Evolutionary conservation across 2,329 filamentous ascomycete species (phyloP).

Genomic region (Byssothecium circinans): DNA sequence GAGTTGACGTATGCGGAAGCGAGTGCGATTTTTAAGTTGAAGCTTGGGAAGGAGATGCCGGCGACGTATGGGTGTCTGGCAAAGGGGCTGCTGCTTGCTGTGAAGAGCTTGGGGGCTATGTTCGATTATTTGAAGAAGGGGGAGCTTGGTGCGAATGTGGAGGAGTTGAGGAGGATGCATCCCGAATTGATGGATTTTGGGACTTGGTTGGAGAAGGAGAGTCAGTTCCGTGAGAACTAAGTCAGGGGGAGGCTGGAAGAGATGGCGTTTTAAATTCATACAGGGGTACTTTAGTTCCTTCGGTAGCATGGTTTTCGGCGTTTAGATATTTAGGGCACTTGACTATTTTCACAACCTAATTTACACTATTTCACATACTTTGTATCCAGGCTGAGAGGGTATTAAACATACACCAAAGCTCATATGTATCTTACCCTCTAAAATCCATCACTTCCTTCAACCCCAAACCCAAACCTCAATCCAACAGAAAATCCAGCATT

Average conservation of each 20-base stretch:
- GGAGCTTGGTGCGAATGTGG: conserved; percentile 48
- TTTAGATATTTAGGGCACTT: too few relatives aligned
- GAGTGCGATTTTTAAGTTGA: conserved; percentile 46
- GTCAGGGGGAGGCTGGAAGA: neutral
- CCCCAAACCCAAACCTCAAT: too few relatives aligned
- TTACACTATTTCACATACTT: too few relatives aligned
- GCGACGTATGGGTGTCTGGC: conserved; percentile 42
- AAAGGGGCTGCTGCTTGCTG: conserved; percentile 27
- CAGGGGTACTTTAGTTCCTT: too few relatives aligned
- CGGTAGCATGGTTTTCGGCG: too few relatives aligned
- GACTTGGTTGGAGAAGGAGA: conserved; percentile 50
- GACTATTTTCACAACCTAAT: too few relatives aligned
- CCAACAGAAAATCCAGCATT: too few relatives aligned
- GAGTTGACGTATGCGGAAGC: conserved; percentile 49
- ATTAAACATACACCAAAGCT: too few relatives aligned
- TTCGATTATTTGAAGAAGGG: conserved; percentile 49
- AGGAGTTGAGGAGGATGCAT: conserved; percentile 42
- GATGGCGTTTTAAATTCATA: neutral
- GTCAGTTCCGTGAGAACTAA: conserved; percentile 25
- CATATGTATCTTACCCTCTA: too few relatives aligned
- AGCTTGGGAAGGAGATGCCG: conserved; percentile 47
- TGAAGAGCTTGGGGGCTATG: conserved; percentile 47
- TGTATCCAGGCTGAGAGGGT: too few relatives aligned
- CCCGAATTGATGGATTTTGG: conserved; percentile 49
- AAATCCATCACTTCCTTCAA: too few relatives aligned